Evolutionary conservation across 192 early-diverging fungal species (phyloP), one percentile per base, ranked within the genome.

Genomic region (Chytriomyces sp.): DNA sequence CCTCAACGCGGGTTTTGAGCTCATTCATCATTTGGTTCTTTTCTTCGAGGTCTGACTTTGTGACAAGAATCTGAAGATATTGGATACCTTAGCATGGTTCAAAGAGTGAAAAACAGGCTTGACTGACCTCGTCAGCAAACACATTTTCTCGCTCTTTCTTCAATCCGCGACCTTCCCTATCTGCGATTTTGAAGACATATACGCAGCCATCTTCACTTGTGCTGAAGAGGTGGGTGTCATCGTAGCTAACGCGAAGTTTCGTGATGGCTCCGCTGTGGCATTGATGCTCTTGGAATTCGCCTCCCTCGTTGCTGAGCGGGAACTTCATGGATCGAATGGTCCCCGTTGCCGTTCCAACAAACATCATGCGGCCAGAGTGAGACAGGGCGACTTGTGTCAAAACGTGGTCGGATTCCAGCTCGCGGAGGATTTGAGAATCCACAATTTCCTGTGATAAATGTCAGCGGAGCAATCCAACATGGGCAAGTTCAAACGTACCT

Each of bases 321-420:
- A 77, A 89, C 69, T 85, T 86, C 66, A 89, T 82, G 34, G 84
- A 79, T 34, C 87, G 67, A 60, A 89, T 77, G 14, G 82, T 80
- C 26, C 87, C 87, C 28, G 31, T 77, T 0, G 79, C 67, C 4
- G 87, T 88, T 38, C 83, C 83, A 10, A 78, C 79, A 83, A 89
- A 89, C 77, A 89, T 80, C 87, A 89, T 89, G 3, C 80, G 59
- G 8, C 87, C 87, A 25, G 85, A 88, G 39, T 88, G 84, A 2
- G 86, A 88, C 19, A 87, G 39, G 14, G 74, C 71, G 36, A 88
- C 79, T 77, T 88, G 85, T 3, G 83, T 88, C 4, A 85, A 70
- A 1, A 86, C 84, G 8, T 60, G 71, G 57, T 88, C 78, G 14
- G 82, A 82, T 49, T 82, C 81, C 37, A 84, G 59, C 52, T 88